Conservation (phyloP, 305 asterid genomes). For the Fraxinus floribunda region DNA sequence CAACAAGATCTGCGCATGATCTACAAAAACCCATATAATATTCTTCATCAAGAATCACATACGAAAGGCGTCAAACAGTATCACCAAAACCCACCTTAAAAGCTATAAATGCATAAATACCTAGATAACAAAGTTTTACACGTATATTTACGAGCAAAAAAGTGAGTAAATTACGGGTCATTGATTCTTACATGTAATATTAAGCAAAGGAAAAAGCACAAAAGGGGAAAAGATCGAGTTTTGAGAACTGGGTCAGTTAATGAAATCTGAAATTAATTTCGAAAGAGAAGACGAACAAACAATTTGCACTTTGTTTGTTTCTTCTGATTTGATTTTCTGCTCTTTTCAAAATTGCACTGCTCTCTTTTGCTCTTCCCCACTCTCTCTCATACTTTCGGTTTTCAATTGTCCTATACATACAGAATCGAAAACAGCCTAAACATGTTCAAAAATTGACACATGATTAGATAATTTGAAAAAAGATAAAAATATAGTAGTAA, state of each 20-base stretch:
- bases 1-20: slow-evolving; percentile 46
- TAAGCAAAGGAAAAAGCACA: slow-evolving; percentile 1
- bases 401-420: not conserved
- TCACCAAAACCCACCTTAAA: slow-evolving; percentile 18
- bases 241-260: slow-evolving; percentile 39
- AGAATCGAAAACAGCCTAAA: no score
- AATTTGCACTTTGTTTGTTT: slow-evolving; percentile 11
- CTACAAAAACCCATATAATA: slow-evolving; percentile 30
- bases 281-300: slow-evolving; percentile 19
- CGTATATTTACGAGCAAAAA: not conserved
- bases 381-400: not conserved
- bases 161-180: not conserved
- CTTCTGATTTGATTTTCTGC: not conserved
- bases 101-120: not conserved
- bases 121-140: not conserved
- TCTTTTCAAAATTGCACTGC: not conserved
- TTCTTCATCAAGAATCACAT: slow-evolving; percentile 28
- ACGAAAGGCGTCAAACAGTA: slow-evolving; percentile 22
- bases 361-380: not conserved
- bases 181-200: slow-evolving; percentile 29
- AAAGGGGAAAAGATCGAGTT: slow-evolving; percentile 25
- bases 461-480: no score
- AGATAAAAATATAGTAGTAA: no score
- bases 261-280: slow-evolving; percentile 34
- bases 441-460: no score